Evolutionary conservation across 2,329 filamentous ascomycete genomes (phyloP).

Genomic region (Penicillium brasilianum): DNA sequence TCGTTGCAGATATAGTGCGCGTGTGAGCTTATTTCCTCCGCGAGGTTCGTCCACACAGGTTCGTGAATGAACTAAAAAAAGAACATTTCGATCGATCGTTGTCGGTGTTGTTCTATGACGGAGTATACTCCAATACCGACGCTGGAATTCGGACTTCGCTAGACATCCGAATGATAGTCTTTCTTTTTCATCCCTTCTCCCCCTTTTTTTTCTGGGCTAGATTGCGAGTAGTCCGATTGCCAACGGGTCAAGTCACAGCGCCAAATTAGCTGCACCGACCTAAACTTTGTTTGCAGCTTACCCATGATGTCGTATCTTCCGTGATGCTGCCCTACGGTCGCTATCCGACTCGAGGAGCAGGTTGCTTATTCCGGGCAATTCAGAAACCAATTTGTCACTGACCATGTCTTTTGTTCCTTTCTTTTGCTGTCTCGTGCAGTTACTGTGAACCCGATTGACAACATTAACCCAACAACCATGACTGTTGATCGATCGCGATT

Average conservation of each 20-base stretch:
- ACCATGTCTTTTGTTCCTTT: neutral
- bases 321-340: constrained; percentile 1
- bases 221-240: constrained; percentile 21
- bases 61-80: constrained; percentile 16
- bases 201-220: neutral
- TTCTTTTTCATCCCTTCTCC: neutral
- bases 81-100: constrained; percentile 7
- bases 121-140: neutral
- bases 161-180: neutral
- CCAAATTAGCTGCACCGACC: neutral
- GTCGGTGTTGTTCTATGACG: constrained; percentile 1
- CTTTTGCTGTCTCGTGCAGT: neutral
- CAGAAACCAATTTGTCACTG: neutral
- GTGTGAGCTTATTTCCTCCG: constrained; percentile 2
- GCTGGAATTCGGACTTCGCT: neutral
- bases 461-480: neutral
- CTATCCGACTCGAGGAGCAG: constrained; percentile 5
- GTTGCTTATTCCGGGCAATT: neutral
- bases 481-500: neutral
- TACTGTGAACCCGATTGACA: neutral
- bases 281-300: neutral
- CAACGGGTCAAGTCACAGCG: constrained; percentile 9
- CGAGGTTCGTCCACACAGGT: constrained; percentile 10
- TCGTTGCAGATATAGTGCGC: constrained; percentile 16
- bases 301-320: neutral